phyloP scores from a whole-genome alignment of 129 eudicot species.

The Dittrichia graveolens region DNA sequence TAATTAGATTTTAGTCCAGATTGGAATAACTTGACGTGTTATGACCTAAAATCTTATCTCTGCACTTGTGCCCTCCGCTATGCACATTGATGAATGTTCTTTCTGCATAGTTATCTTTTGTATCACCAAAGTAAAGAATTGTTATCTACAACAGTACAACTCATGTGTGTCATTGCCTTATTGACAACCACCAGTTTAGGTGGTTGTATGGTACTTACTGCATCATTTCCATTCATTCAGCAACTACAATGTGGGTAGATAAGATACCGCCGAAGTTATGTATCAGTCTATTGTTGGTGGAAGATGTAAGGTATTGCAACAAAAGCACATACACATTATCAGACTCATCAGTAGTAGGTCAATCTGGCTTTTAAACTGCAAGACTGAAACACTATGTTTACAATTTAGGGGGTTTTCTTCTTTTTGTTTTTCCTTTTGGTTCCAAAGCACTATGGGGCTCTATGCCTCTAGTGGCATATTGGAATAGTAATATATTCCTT shows the following conservation, averaged over 20 bases:
- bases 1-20: background rate
- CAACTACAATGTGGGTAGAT: conserved; percentile 8
- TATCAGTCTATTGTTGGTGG: conserved; percentile 1
- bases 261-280: conserved; percentile 1
- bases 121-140: background rate
- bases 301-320: conserved; percentile 7
- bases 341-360: background rate
- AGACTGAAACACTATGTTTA: background rate
- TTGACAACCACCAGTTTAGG: conserved; percentile 1
- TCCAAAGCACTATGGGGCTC: background rate
- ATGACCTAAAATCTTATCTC: background rate
- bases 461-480: conserved; percentile 2
- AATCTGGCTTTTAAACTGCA: background rate
- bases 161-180: conserved; percentile 11
- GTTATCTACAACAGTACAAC: too few relatives aligned
- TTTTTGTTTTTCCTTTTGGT: background rate
- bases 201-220: conserved; percentile 14
- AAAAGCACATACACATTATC: background rate
- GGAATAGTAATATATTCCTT: background rate
- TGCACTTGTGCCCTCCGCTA: background rate
- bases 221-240: background rate
- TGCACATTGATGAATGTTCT: conserved; percentile 9
- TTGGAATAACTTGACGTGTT: conserved; percentile 11
- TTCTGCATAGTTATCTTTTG: conserved; percentile 1
- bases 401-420: background rate